phyloP scores from a whole-genome alignment of 768 basidiomycete species.

The Sistotremastrum suecicum region DNA sequence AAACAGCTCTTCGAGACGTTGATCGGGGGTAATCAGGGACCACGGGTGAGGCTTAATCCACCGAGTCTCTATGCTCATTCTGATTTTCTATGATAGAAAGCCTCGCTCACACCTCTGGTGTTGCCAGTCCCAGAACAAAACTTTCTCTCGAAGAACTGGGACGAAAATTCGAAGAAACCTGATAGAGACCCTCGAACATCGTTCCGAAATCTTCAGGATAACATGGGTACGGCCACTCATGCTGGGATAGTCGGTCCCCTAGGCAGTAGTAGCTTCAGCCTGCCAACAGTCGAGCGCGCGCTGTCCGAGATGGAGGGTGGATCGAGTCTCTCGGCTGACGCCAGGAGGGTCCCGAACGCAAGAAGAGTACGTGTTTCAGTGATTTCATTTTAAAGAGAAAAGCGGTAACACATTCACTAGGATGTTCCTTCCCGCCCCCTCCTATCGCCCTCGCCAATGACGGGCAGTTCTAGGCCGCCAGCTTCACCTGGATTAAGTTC shows the following conservation, averaged over 20 bases:
- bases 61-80: not conserved
- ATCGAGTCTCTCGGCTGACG: conserved; percentile 5
- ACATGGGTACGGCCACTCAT: conserved; percentile 26
- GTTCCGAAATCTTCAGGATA: conserved; percentile 67
- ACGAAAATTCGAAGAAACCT: conserved; percentile 79
- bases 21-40: conserved; percentile 56
- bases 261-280: conserved; percentile 69
- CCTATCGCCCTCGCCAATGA: not conserved
- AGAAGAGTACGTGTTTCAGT: conserved; percentile 2
- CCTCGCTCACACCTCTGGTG: conserved; percentile 35
- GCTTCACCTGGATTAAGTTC: conserved; percentile 1
- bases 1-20: conserved; percentile 53
- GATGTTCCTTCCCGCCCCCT: not conserved
- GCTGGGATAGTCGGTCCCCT: conserved; percentile 89
- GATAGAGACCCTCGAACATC: conserved; percentile 81
- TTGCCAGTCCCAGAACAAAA: conserved; percentile 75
- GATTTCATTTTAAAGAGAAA: no score
- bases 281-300: conserved; percentile 82
- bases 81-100: not conserved
- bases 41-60: conserved; percentile 36
- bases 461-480: conserved; percentile 4
- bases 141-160: conserved; percentile 85
- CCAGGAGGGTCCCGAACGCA: conserved; percentile 10
- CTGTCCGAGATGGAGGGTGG: conserved; percentile 78
- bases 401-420: conserved; percentile 1